Base-by-base conservation (phyloP, 1,139 yeast genomes). In the Ogataea hybrid region DNA sequence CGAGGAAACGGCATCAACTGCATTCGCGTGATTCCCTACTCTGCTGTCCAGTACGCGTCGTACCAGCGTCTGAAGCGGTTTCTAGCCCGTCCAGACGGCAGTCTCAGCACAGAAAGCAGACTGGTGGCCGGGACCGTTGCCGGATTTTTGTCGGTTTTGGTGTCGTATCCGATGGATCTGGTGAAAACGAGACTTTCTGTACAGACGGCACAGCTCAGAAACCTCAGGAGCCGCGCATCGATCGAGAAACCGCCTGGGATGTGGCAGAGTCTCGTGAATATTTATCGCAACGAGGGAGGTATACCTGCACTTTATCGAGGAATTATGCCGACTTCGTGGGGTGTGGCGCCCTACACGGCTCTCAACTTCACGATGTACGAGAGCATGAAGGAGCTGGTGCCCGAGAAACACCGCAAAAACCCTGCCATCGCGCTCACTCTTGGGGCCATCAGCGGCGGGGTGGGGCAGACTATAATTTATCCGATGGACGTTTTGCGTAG, bases 261-360 rank as follows among this genome's bases (percentile, higher is more conserved):
- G 54, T 61, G 75, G 63, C 67, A 70, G 21, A 74, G 89, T 2
- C 63, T 85, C 42, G 56, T 55, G 30, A 70, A 73, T 20, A 88
- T 89, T 16, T 85, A 83, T 62, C 56, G 57, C 11, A 74, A 73
- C 14, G 98, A 92, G 64, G 97, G 98, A 22, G 96, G 96, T 0
- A 25, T 87, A 6, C 49, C 63, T 5, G 96, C 92, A 0, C 69
- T 90, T 15, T 92, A 87, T 59, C 72, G 92, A 42, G 98, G 98
- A 4, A 70, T 90, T 8, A 70, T 83, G 47, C 97, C 97, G 6
- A 90, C 98, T 0, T 79, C 90, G 2, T 65, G 87, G 50, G 97
- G 97, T 1, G 97, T 92, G 11, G 97, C 96, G 1, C 97, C 98
- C 1, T 92, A 90, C 57, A 97, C 88, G 32, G 96, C 96, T 3